Base-by-base conservation (phyloP, 225 moss, liverwort and hornwort genomes). In the Physcomitrellopsis africana region DNA sequence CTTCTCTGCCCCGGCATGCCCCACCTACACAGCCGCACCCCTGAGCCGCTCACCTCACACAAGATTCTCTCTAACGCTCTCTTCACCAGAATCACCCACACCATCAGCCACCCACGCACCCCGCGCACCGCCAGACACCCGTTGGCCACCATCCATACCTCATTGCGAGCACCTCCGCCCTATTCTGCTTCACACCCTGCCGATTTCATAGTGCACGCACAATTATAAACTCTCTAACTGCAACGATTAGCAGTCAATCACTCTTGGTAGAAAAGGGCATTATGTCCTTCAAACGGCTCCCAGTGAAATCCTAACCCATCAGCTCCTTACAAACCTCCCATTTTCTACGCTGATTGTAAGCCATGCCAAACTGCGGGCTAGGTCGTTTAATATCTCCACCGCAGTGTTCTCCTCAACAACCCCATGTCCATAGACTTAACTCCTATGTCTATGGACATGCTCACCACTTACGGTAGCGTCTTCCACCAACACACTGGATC, bases 101-200 rank as follows among this genome's bases (percentile, higher is more conserved):
- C 73, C 87, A 63, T 77, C 55, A 84, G 74, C 84, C 84, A 87
- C 79, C 81, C 76, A 81, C 84, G 79, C 49, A 87, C 65, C 16
- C 81, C 78, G 46, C 79, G 81, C 81, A 77, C 81, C 72, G 81
- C 84, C 79, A 84, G 61, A 74, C 83, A 74, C 70, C 70, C 81
- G 72, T 54, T 73, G 81, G 76, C 76, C 84, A 84, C 84, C 87
- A 87, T 84, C 74, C 87, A 87, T 79, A 17, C 73, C 87, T 84
- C 87, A 87, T 84, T 76, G 73, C 86, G 71, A 10, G 76, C 65
- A 15, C 75, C 76, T 24, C 26, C 72, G 44, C 26, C 67, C 32
- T 8, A 20, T 22, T 62, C 18, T 67, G 55, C 9, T 58, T 8
- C 26, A 8, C 4, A 9, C 62, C 5, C 49, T 65, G 65, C 51